These are phyloP conservation scores for Cryptococcus sp. DNA, from an alignment of 1,284 basidiomycete species.

Conservation along the genomic window DNA sequence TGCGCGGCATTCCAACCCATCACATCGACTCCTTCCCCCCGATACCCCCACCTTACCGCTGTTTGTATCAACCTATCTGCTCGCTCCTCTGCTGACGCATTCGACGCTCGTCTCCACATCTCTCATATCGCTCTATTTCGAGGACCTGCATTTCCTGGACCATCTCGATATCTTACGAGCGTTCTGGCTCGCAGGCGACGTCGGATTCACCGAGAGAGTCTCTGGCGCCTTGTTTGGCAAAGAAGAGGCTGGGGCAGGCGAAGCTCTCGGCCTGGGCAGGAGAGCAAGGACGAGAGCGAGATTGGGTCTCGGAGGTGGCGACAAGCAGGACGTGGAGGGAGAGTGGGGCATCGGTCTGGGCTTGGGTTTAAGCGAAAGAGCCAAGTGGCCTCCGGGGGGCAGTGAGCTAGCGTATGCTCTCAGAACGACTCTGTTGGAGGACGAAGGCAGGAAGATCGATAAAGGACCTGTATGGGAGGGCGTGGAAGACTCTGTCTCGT, in stretches of 20 bases:
- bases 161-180: constrained; percentile 46
- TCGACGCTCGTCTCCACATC: constrained; percentile 39
- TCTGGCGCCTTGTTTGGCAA: constrained; percentile 43
- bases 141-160: constrained; percentile 43
- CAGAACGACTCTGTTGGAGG: constrained; percentile 53
- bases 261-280: constrained; percentile 36
- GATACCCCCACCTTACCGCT: constrained; percentile 38
- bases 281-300: constrained; percentile 41
- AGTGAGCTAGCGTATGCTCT: constrained; percentile 77
- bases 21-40: constrained; percentile 31
- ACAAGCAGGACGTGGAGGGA: constrained; percentile 6
- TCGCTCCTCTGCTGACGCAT: constrained; percentile 40
- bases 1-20: constrained; percentile 20
- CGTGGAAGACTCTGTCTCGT: constrained; percentile 75
- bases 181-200: constrained; percentile 47
- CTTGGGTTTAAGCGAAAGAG: constrained; percentile 65
- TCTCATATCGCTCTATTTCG: constrained; percentile 46
- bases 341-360: constrained; percentile 66
- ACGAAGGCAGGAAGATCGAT: constrained; percentile 14
- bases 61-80: constrained; percentile 39
- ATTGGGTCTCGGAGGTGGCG: constrained; percentile 29
- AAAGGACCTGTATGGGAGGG: constrained; percentile 57
- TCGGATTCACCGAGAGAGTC: constrained; percentile 41
- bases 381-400: constrained; percentile 80
- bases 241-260: constrained; percentile 35